Percentiles rank a stretch among this genome's conserved stretches.
phyloP scores from a whole-genome alignment of 2,329 filamentous ascomycete genomes.

The Pseudohalonectria lignicola region DNA sequence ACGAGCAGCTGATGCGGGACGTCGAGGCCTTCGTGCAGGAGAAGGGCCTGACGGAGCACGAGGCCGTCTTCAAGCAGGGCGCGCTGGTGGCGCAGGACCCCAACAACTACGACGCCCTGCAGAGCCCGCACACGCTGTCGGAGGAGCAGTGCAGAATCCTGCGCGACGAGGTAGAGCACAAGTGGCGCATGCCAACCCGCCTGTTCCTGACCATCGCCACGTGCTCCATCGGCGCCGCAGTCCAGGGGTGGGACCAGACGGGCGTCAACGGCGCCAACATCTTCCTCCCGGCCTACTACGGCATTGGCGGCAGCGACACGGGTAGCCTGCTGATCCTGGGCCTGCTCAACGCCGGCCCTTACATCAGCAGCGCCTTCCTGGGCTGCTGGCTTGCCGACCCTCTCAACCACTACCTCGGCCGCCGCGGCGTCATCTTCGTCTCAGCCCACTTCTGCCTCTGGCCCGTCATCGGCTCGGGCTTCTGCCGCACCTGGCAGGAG shows the following conservation, averaged over 20 bases:
- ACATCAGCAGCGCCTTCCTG: constrained; percentile 34
- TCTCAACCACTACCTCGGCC: constrained; percentile 31
- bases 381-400: constrained; percentile 58
- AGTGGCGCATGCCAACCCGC: constrained; percentile 52
- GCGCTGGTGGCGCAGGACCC: constrained; percentile 67
- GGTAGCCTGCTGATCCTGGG: constrained; percentile 42
- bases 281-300: constrained; percentile 44
- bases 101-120: constrained; percentile 46
- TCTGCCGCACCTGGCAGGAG: constrained; percentile 61
- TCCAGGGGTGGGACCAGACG: constrained; percentile 60
- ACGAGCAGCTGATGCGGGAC: constrained; percentile 7
- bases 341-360: constrained; percentile 49
- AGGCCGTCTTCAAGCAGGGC: constrained; percentile 51
- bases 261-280: constrained; percentile 54
- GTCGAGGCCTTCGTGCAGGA: constrained; percentile 8
- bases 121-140: constrained; percentile 43
- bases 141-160: constrained; percentile 50
- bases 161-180: constrained; percentile 51
- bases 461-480: constrained; percentile 59
- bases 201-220: constrained; percentile 57
- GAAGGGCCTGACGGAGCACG: constrained; percentile 47
- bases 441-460: constrained; percentile 63
- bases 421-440: constrained; percentile 56
- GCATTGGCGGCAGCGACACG: constrained; percentile 26
- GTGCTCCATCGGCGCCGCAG: constrained; percentile 60